These are phyloP conservation scores for Aspergillus ochraceoroseus DNA, from an alignment of 2,329 filamentous ascomycete species.

Conservation along the genomic window DNA sequence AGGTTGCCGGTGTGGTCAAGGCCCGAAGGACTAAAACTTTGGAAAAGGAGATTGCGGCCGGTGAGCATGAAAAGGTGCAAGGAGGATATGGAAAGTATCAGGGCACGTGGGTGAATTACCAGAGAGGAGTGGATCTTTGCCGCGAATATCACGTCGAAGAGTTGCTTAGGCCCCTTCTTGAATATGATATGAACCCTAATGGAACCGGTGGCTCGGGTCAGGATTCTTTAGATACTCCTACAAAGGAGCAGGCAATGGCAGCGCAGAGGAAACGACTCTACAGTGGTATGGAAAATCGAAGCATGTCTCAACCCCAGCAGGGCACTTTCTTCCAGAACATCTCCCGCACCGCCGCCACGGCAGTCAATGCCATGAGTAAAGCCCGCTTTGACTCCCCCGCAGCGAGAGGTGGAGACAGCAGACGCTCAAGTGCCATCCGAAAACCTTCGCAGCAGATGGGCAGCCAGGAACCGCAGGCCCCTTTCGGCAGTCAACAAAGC, in stretches of 20 bases:
- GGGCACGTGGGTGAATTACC: constrained; percentile 96
- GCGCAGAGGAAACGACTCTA: constrained; percentile 90
- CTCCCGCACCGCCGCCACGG: constrained; percentile 84
- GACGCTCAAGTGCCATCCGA: constrained; percentile 64
- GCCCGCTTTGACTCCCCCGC: constrained; percentile 85
- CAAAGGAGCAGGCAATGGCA: constrained; percentile 98
- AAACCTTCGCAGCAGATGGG: constrained; percentile 61
- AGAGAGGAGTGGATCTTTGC: constrained; percentile 87
- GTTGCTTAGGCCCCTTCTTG: constrained; percentile 45
- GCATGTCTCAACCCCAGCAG: constrained; percentile 57
- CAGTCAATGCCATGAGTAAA: constrained; percentile 94
- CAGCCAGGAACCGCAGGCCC: constrained; percentile 61
- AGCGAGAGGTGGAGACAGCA: constrained; percentile 60
- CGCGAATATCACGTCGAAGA: constrained; percentile 59
- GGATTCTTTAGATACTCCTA: constrained; percentile 83
- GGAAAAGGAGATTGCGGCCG: constrained; percentile 94
- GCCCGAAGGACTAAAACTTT: constrained; percentile 96
- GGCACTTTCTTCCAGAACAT: constrained; percentile 98
- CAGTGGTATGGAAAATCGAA: constrained; percentile 66
- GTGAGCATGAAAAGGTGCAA: constrained; percentile 97
- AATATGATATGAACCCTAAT: constrained; percentile 48
- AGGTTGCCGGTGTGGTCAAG: constrained; percentile 95
- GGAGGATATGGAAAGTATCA: constrained; percentile 98
- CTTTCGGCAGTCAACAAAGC: constrained; percentile 76
- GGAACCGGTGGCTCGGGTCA: constrained; percentile 63